Base-by-base conservation (phyloP, 371 early-diverging fungal species). In the Hamiltosporidium magnivora region DNA sequence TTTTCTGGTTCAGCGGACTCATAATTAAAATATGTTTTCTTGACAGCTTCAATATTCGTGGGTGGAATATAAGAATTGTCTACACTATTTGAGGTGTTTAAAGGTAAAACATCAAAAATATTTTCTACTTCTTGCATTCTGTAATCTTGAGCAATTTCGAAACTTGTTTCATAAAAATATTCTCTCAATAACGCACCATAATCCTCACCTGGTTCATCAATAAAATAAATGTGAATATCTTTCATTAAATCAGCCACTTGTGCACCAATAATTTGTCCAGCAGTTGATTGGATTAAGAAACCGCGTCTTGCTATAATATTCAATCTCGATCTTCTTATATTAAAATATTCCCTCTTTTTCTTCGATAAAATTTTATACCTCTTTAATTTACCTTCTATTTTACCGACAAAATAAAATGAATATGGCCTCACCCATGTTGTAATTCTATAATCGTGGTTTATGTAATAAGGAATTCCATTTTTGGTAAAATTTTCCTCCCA, bases 161-260 rank as follows among this genome's bases (percentile, higher is more conserved):
- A 25, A 49, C 38, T 38, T 42, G 53, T 39, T 36, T 56, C 38
- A 63, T 74, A 63, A 43, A 74, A 59, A 61, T 56, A 74, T 41
- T 74, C 74, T 37, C 64, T 49, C 42, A 42, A 37, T 25, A 74
- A n/a, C 9, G 64, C 69, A 14, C 74, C 74, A 43, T 70, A 62
- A 59, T 74, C 74, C 52, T 66, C 70, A 8, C 74, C 74, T n/a
- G 69, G 64, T 63, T 74, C 74, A 44, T 70, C 44, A 58, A 25
- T 42, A 63, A 74, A 69, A 8, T 6, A 42, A 11, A 69, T 44
- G 41, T 4, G 1, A 11, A 73, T 36, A 8, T 37, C 25, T 53
- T 56, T 64, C 1, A 8, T 64, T 14, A 53, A n/a, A 49, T 37
- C 3, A 4, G 4, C 8, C 6, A 2, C 2, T 12, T 42, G 4